Conservation (phyloP, 305 asterid species). For the Fraxinus xanthoxyloides region DNA sequence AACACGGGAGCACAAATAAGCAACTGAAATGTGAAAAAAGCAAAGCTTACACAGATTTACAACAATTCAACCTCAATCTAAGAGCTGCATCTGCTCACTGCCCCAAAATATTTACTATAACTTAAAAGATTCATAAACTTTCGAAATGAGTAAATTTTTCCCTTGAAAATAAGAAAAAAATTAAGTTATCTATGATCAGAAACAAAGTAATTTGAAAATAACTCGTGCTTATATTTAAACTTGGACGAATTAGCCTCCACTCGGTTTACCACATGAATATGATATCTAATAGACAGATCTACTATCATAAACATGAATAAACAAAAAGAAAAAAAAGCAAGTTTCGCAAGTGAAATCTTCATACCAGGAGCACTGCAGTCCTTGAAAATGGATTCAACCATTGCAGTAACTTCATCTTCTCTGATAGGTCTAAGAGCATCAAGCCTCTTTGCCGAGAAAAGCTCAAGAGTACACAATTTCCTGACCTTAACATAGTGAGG, state of each 20-base stretch:
- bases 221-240: neutral
- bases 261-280: neutral
- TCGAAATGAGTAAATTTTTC: neutral
- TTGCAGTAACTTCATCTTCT: constrained; percentile 58
- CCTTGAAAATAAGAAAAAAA: neutral
- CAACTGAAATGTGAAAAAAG: neutral
- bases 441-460: constrained; percentile 50
- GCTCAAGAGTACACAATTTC: constrained; percentile 57
- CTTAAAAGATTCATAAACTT: neutral
- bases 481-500: constrained; percentile 60
- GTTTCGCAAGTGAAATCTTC: neutral
- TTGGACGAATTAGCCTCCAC: neutral
- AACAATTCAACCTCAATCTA: neutral
- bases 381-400: constrained; percentile 49
- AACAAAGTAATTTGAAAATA: neutral
- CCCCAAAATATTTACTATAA: neutral
- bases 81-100: neutral
- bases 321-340: neutral
- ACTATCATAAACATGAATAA: neutral
- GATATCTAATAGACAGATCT: neutral
- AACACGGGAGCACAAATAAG: neutral
- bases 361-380: constrained; percentile 45
- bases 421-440: constrained; percentile 51
- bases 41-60: neutral
- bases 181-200: neutral